Evolutionary conservation across 805 yeast genomes (phyloP).

Genomic region (Yarrowia deformans): DNA sequence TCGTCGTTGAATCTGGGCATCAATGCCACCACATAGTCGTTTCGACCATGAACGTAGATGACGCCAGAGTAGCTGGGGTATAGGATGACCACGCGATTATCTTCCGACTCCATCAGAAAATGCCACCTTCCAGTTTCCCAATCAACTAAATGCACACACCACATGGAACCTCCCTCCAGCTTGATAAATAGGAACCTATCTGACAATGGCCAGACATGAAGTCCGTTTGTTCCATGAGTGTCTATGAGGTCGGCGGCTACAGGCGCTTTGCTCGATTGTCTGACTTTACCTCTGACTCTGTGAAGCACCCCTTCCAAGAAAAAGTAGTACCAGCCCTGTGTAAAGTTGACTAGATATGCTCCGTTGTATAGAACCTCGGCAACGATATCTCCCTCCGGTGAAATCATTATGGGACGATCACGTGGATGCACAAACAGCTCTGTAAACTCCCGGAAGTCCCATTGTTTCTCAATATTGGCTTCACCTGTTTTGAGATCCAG

Average conservation of each 20-base stretch:
- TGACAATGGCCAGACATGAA: slow-evolving; percentile 10
- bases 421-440: slow-evolving; percentile 19
- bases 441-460: not conserved
- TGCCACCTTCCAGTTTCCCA: slow-evolving; percentile 23
- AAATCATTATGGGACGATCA: not conserved
- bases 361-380: slow-evolving; percentile 11
- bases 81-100: not conserved
- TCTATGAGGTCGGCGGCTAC: not conserved
- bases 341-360: slow-evolving; percentile 8
- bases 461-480: not conserved
- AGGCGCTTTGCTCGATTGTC: not conserved
- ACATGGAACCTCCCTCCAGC: slow-evolving; percentile 5
- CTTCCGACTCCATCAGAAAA: slow-evolving; percentile 4
- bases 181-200: slow-evolving; percentile 13
- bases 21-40: slow-evolving; percentile 5
- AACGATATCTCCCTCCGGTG: slow-evolving; percentile 18
- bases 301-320: not conserved
- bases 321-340: slow-evolving; percentile 12
- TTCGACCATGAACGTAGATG: not conserved
- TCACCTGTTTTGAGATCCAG: slow-evolving; percentile 9
- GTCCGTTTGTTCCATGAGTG: slow-evolving; percentile 11
- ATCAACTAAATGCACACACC: slow-evolving; percentile 15
- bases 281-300: not conserved
- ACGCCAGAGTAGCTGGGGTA: slow-evolving; percentile 16
- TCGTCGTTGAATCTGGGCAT: slow-evolving; percentile 9